Evolutionary conservation across 129 eudicot species (phyloP), one percentile per base, ranked within the genome.

Genomic region (Artemisia tridentata): DNA sequence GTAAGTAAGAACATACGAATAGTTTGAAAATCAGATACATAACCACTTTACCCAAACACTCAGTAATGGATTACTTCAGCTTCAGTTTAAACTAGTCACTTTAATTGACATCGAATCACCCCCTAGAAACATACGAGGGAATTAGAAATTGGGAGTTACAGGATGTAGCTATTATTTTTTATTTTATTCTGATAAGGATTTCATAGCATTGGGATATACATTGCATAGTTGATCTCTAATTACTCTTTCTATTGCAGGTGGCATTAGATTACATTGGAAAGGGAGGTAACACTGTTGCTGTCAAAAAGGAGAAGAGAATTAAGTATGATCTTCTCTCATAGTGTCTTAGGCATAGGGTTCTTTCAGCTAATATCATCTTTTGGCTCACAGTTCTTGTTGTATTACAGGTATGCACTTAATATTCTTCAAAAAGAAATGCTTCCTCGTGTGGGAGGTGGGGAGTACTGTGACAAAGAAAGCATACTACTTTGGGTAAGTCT

Each of bases 391-490:
- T 12, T 19, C 34, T 51, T 73, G 17, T 45, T 55, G 14, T 67
- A 72, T 56, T 51, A 55, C 86, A 90, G 96, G 84, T 87, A 89
- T 81, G 98, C 98, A 0, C 89, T 76, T 59, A 96, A 93, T 68
- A 89, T 93, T 53, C 96, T 93, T 47, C 97, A 93, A 66, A 93
- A 82, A 67, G 97, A 93, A 79, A 93, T 93, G 98, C 98, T 93
- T 74, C 98, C 98, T 51, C 98, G 89, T 79, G 98, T 89, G 58
- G 98, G n/a, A n/a, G n/a, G n/a, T n/a, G n/a, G n/a, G n/a, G n/a
- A n/a, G n/a, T n/a, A n/a, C n/a, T n/a, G n/a, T 75, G 98, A 89
- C 97, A 49, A 93, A 93, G 80, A 93, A 93, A 72, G 97, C 96
- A 38, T 93, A 89, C 66, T 93, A 87, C 75, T 93, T 93, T 18